Evolutionary conservation across 2,329 filamentous ascomycete genomes (phyloP), one percentile per base, ranked within the genome.

Genomic region (Phialophora verrucosa): DNA sequence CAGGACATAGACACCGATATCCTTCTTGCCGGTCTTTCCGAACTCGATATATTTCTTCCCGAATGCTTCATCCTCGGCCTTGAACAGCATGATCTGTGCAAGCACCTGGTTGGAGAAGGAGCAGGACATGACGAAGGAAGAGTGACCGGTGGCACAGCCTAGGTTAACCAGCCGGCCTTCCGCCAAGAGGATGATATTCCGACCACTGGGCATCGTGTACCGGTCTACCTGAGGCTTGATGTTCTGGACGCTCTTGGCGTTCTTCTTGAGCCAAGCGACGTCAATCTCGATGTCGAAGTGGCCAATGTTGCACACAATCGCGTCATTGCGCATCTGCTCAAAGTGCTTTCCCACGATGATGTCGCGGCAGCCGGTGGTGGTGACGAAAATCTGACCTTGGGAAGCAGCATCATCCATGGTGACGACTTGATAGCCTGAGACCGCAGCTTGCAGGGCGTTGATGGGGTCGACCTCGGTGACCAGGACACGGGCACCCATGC

Each of bases 91-190:
- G 85, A 99, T 98, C 87, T 99, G 95, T 74, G 95, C 95, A 81
- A 99, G 92, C 76, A 98, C 95, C 88, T 99, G 95, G 91, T 99
- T 99, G 88, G 93, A 96, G 91, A 99, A 99, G 72, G 94, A 98
- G 91, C 95, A 99, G 76, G 93, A 97, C 95, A 99, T 98, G 87
- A 99, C 95, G 83, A 99, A 99, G 61, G 94, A 98, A 74, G 93
- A 97, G 91, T 99, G 95, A 75, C 95, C 95, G 72, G 95, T 99
- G 79, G 95, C 95, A 83, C 95, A 99, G 83, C 95, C 95, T 76
- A 99, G 87, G 90, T 99, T 99, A 85, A 99, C 95, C 73, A 99
- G 91, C 86, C 95, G 94, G 75, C 95, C 95, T 87, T 98, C 95
- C 71, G 95, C 95, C 72, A 99, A 89, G 77, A 99, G 93, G 83